Base-by-base conservation (phyloP, 345 rosid genomes). In the Eucalyptus camaldulensis region DNA sequence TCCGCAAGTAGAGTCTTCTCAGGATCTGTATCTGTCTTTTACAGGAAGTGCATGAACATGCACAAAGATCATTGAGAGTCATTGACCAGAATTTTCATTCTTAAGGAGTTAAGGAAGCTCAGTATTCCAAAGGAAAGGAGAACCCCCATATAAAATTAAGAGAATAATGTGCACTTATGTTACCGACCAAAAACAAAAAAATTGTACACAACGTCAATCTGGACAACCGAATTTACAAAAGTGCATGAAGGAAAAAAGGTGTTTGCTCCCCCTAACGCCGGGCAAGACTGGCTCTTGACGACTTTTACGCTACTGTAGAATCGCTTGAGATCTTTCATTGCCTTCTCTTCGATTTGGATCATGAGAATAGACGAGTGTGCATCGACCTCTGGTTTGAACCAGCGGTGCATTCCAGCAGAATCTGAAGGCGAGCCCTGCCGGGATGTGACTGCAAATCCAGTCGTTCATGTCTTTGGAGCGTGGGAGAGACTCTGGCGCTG, bases 281-380 rank as follows among this genome's bases (percentile, higher is more conserved):
- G 86, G 88, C 90, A 95, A 25, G 89, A 91, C 89, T 92, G 94
- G 91, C 93, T 96, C 93, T 93, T 95, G 86, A 95, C 96, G 31
- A 97, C 92, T 94, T 96, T 98, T 43, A 95, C 99, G n/a, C 91
- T 96, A 94, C 96, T 95, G 92, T 98, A 97, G 91, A 95, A 92
- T 60, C 99, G 97, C 89, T 96, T 95, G 51, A 97, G 95, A 90
- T 97, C 99, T 93, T 96, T 98, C 92, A 97, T 96, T 31, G 99
- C 99, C 93, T 92, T 96, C 92, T 97, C 99, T 92, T 98, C 99
- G 0, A 97, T 95, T 93, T 98, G 99, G 89, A 98, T 98, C 5
- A 98, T 95, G 6, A 97, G 95, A 54, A 97, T 93, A 12, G 99
- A 93, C 31, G 99, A 96, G 9, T 96, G 94, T 50, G 94, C 76